A percentile compares a stretch with the other conserved stretches of the same genome.
Evolutionary conservation across 129 eudicot genomes (phyloP).

Genomic region (Pulicaria dysenterica): DNA sequence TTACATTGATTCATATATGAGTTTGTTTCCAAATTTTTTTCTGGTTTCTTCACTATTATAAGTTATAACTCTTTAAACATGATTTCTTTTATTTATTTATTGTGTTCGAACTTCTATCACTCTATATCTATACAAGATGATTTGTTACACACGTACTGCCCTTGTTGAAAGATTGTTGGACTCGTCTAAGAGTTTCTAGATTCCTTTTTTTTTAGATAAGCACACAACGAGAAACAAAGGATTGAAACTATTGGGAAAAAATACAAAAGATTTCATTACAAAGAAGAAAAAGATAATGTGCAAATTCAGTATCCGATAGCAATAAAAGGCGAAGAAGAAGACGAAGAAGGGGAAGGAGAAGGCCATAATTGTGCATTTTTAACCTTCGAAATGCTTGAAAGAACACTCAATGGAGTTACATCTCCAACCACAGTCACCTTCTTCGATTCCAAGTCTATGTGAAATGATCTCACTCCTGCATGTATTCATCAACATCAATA

Average conservation of each 20-base stretch:
- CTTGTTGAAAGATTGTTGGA: background rate
- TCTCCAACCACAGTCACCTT: conserved; percentile 54
- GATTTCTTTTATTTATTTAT: too few relatives aligned
- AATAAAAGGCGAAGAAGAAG: conserved; percentile 30
- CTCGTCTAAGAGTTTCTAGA: background rate
- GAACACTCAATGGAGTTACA: conserved; percentile 49
- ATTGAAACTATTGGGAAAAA: background rate
- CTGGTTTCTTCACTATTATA: too few relatives aligned
- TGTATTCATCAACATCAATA: background rate
- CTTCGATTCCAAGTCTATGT: conserved; percentile 52
- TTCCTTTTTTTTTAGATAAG: background rate
- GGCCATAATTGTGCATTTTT: conserved; percentile 48
- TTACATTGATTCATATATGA: too few relatives aligned
- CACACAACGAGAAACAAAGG: background rate
- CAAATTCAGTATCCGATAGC: conserved; percentile 37
- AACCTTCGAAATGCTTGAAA: conserved; percentile 46
- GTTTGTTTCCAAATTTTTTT: too few relatives aligned
- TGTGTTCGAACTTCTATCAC: background rate
- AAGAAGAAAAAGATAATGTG: conserved; percentile 9
- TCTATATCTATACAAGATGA: background rate
- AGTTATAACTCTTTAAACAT: too few relatives aligned
- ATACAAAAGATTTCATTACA: conserved; percentile 30
- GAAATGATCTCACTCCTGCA: conserved; percentile 55
- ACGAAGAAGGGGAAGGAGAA: conserved; percentile 30
- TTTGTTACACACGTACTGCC: conserved; percentile 1